phyloP scores from a whole-genome alignment of 208 protist genomes.

The Leishmania guyanensis region DNA sequence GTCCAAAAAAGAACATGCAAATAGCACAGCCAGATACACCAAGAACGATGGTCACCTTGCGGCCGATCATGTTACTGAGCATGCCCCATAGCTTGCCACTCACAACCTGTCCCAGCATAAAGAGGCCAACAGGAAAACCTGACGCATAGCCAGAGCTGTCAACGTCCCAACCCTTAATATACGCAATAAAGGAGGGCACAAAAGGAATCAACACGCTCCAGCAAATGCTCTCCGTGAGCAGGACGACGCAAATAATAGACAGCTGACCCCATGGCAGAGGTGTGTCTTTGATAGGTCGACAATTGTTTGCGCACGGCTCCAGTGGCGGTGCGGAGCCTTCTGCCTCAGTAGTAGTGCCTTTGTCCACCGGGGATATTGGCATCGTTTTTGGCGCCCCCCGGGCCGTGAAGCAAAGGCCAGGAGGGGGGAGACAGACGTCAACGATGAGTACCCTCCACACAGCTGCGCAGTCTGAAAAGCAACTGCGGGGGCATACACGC shows the following conservation, averaged over 20 bases:
- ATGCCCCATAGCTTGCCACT: slow-evolving; percentile 70
- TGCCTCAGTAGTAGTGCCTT: background rate
- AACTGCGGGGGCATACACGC: too few species aligned
- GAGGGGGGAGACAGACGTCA: too few species aligned
- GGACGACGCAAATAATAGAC: slow-evolving; percentile 55
- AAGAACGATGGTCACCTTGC: slow-evolving; percentile 49
- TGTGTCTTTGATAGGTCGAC: slow-evolving; percentile 12
- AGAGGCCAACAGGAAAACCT: slow-evolving; percentile 71
- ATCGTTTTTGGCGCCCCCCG: too few species aligned
- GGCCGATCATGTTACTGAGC: slow-evolving; percentile 73
- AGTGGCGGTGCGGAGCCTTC: too few species aligned
- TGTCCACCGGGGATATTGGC: too few species aligned
- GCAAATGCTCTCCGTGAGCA: slow-evolving; percentile 81
- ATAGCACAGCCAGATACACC: slow-evolving; percentile 59
- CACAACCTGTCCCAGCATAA: slow-evolving; percentile 84
- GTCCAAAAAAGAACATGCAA: slow-evolving; percentile 70
- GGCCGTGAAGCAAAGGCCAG: too few species aligned
- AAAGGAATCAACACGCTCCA: slow-evolving; percentile 79
- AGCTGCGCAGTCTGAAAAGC: too few species aligned
- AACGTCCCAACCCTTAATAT: slow-evolving; percentile 38
- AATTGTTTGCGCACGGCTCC: background rate
- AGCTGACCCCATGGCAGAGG: slow-evolving; percentile 71
- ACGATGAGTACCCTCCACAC: too few species aligned
- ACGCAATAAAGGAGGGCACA: slow-evolving; percentile 62
- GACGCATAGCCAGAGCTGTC: slow-evolving; percentile 61